These are phyloP conservation scores for Pharus latifolius DNA, from an alignment of 176 grass and related monocot species.

Conservation along the genomic window DNA sequence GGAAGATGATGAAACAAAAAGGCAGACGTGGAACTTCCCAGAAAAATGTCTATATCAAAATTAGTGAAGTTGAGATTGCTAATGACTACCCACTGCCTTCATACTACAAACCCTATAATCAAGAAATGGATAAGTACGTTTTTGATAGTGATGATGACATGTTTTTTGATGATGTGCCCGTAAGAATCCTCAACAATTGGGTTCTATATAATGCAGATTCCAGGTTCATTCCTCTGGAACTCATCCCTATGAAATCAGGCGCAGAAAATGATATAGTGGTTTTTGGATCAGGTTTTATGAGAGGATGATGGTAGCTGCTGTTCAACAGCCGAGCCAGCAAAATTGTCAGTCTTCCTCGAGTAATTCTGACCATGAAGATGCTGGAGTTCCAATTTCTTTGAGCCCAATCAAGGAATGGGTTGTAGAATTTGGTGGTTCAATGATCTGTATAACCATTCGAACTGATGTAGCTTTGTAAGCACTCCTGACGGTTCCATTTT, in stretches of 20 bases:
- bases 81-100: slow-evolving; percentile 59
- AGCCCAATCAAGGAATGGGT: slow-evolving; percentile 70
- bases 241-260: slow-evolving; percentile 59
- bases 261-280: slow-evolving; percentile 52
- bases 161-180: slow-evolving; percentile 40
- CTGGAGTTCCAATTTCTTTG: slow-evolving; percentile 47
- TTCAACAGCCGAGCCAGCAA: slow-evolving; percentile 19
- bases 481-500: background rate
- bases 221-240: slow-evolving; percentile 53
- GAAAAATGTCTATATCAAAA: slow-evolving; percentile 69
- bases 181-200: slow-evolving; percentile 65
- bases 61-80: slow-evolving; percentile 61
- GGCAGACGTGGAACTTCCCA: slow-evolving; percentile 22
- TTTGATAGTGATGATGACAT: slow-evolving; percentile 27
- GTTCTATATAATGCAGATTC: slow-evolving; percentile 65
- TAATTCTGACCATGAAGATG: slow-evolving; percentile 18
- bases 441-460: slow-evolving; percentile 43
- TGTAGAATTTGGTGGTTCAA: slow-evolving; percentile 58
- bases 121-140: slow-evolving; percentile 70
- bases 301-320: slow-evolving; percentile 51
- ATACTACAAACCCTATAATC: slow-evolving; percentile 44
- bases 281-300: slow-evolving; percentile 67
- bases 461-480: slow-evolving; percentile 60
- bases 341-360: slow-evolving; percentile 46
- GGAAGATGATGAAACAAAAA: slow-evolving; percentile 28